Conservation (phyloP, 1,284 basidiomycete species). For the Marasmius fiardii region DNA sequence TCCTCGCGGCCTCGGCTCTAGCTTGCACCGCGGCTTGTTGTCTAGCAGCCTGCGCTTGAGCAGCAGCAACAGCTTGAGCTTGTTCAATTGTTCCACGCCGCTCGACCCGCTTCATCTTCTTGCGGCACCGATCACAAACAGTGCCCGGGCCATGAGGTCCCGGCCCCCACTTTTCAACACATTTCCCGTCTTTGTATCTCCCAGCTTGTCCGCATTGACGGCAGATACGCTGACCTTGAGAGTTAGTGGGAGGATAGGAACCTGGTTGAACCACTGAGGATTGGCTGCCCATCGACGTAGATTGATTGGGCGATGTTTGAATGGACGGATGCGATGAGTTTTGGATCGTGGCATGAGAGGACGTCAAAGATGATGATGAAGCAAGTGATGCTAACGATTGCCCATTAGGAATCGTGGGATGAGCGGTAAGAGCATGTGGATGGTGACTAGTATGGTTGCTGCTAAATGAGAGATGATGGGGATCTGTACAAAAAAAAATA, state of each 20-base stretch:
- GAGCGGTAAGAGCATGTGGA: not conserved
- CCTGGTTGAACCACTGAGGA: conserved; percentile 18
- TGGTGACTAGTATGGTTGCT: not conserved
- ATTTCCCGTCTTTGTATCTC: conserved; percentile 80
- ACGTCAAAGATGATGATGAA: not conserved
- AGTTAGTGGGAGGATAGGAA: conserved; percentile 53
- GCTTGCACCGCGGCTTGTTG: not conserved
- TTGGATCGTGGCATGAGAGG: not conserved
- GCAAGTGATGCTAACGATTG: not conserved
- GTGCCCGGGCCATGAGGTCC: conserved; percentile 80
- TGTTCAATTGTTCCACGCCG: conserved; percentile 63
- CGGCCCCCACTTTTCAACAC: conserved; percentile 85
- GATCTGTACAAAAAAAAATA: not conserved
- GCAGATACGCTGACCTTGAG: conserved; percentile 68
- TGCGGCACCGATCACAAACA: conserved; percentile 80
- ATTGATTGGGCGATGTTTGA: conserved; percentile 9
- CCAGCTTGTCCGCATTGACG: conserved; percentile 53
- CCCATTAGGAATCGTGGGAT: not conserved
- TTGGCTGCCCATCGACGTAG: not conserved
- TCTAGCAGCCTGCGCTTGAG: conserved; percentile 6
- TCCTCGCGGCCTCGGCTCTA: not conserved
- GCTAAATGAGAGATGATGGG: not conserved
- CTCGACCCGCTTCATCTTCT: conserved; percentile 84
- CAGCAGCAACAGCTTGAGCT: conserved; percentile 22
- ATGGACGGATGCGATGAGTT: conserved; percentile 12